phyloP scores from a whole-genome alignment of 2,329 filamentous ascomycete species.

The Fusarium coffeatum region DNA sequence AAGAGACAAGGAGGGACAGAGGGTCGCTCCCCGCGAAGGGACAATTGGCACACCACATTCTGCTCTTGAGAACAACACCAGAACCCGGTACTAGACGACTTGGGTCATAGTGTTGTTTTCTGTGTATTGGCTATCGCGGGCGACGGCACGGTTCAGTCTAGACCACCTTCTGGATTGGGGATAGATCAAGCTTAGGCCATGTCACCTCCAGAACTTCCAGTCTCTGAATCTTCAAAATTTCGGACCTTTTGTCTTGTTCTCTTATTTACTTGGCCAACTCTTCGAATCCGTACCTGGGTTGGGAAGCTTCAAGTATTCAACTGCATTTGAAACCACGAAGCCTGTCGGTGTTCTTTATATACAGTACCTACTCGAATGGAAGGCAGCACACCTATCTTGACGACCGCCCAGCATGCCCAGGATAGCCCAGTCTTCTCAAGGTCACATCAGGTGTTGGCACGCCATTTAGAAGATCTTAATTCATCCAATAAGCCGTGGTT shows the following conservation, averaged over 20 bases:
- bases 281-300: background rate
- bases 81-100: slow-evolving; percentile 32
- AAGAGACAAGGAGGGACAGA: slow-evolving; percentile 29
- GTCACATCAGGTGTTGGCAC: slow-evolving; percentile 34
- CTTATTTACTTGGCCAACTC: slow-evolving; percentile 2
- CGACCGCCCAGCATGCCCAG: background rate
- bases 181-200: slow-evolving; percentile 20
- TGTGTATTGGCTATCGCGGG: slow-evolving; percentile 24
- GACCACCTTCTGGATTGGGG: slow-evolving; percentile 34
- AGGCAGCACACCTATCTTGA: background rate
- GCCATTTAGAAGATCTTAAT: slow-evolving; percentile 25
- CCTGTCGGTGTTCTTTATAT: background rate
- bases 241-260: slow-evolving; percentile 43
- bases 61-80: background rate
- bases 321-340: background rate
- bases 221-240: slow-evolving; percentile 27
- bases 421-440: background rate
- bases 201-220: slow-evolving; percentile 27
- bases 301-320: background rate
- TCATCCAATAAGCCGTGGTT: slow-evolving; percentile 32
- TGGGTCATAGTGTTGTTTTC: slow-evolving; percentile 20
- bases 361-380: background rate
- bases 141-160: slow-evolving; percentile 28
- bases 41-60: slow-evolving; percentile 23
- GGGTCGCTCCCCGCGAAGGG: slow-evolving; percentile 38